These are phyloP conservation scores for Geranium incanum DNA, from an alignment of 441 rosid species.

Conservation along the genomic window DNA sequence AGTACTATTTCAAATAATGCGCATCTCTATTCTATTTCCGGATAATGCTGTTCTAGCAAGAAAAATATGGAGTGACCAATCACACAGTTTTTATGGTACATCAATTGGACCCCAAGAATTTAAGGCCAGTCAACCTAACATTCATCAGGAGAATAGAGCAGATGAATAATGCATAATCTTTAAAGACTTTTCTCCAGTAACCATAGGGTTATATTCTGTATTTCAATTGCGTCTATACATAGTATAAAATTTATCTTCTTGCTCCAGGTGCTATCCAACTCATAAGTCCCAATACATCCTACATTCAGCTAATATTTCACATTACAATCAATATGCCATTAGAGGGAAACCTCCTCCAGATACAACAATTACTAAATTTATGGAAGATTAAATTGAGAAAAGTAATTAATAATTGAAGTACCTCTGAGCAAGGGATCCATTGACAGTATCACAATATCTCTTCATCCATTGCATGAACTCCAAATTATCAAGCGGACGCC, in stretches of 20 bases:
- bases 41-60: neutral
- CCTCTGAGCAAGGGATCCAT: conserved; percentile 49
- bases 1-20: neutral
- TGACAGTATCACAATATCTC: conserved; percentile 77
- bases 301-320: neutral
- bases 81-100: neutral
- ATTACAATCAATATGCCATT: neutral
- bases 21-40: neutral
- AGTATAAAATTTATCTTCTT: no score
- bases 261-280: neutral
- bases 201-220: neutral
- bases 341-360: neutral
- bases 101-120: neutral
- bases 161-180: neutral
- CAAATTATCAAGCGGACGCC: conserved; percentile 88
- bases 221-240: neutral
- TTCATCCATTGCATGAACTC: conserved; percentile 99
- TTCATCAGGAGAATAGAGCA: neutral
- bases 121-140: neutral
- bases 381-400: neutral
- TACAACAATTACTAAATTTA: neutral
- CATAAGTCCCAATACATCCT: neutral
- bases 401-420: conserved; percentile 17
- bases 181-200: neutral
- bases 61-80: neutral